These are phyloP conservation scores for Phytopythium oedochilum DNA, from an alignment of 352 stramenopile species.

Conservation along the genomic window DNA sequence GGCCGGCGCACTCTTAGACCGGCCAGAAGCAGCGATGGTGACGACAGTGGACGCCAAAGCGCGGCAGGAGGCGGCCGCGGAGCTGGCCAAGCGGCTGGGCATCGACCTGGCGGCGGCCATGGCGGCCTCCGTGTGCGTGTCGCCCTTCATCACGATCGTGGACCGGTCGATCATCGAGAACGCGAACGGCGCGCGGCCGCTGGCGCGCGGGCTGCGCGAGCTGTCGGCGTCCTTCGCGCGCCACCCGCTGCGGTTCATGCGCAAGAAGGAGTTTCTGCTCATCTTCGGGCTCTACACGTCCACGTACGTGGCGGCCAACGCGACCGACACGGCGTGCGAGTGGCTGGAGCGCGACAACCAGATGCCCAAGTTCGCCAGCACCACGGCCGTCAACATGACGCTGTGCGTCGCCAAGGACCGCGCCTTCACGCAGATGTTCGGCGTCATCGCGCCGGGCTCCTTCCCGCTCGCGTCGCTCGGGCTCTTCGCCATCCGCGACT, in stretches of 20 bases:
- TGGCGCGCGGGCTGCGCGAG: constrained; percentile 62
- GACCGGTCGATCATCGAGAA: constrained; percentile 90
- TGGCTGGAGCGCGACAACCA: constrained; percentile 64
- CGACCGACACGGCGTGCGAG: constrained; percentile 83
- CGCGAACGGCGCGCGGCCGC: constrained; percentile 61
- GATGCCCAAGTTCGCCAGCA: constrained; percentile 87
- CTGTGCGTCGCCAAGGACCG: constrained; percentile 90
- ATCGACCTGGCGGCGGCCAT: constrained; percentile 57
- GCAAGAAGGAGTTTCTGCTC: constrained; percentile 84
- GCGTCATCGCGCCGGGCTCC: constrained; percentile 63
- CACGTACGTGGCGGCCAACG: constrained; percentile 88
- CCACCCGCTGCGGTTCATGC: constrained; percentile 77
- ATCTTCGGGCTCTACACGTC: constrained; percentile 89
- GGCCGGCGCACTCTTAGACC: too few relatives aligned
- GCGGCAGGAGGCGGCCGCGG: constrained; percentile 1
- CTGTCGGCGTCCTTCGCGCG: constrained; percentile 51
- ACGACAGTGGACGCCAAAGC: constrained; percentile 2
- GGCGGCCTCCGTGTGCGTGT: constrained; percentile 64
- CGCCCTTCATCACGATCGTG: constrained; percentile 87
- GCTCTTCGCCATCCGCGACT: constrained; percentile 86
- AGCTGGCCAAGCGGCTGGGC: constrained; percentile 49
- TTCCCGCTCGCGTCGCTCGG: constrained; percentile 79
- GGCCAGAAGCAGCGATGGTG: constrained; percentile 1
- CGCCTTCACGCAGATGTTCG: constrained; percentile 91
- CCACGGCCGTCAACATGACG: constrained; percentile 89